Conservation (phyloP, 345 rosid species). For the Eucalyptus curtisii region DNA sequence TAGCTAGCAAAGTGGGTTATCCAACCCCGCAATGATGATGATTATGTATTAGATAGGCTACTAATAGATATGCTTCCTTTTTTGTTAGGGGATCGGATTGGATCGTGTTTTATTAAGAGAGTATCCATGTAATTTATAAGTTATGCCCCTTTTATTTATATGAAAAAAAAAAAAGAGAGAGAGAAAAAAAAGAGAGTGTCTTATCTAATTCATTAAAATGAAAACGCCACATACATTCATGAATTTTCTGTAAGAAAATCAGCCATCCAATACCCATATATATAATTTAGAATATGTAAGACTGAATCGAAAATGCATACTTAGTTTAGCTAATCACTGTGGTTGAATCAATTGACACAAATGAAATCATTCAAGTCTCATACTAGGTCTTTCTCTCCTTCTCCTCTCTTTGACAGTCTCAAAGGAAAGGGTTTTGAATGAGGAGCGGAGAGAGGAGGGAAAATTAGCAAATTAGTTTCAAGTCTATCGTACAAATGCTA, state of each 20-base stretch:
- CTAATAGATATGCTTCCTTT: too few relatives aligned
- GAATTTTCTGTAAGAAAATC: background rate
- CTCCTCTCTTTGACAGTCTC: background rate
- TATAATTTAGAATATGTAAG: background rate
- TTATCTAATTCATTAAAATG: background rate
- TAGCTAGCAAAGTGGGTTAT: too few relatives aligned
- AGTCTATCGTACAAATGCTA: too few relatives aligned
- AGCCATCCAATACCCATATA: background rate
- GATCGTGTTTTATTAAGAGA: too few relatives aligned
- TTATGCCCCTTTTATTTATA: too few relatives aligned
- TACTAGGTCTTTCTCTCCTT: background rate
- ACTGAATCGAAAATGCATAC: background rate
- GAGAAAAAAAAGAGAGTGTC: background rate
- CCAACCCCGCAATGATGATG: too few relatives aligned
- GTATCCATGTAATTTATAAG: too few relatives aligned
- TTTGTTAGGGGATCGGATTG: too few relatives aligned
- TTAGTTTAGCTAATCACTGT: background rate
- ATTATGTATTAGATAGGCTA: too few relatives aligned
- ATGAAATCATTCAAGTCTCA: too few relatives aligned
- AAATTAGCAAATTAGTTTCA: background rate
- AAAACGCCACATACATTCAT: background rate
- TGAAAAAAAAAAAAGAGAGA: too few relatives aligned
- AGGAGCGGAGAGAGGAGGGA: background rate
- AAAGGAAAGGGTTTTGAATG: background rate
- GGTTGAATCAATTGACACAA: background rate